phyloP scores from a whole-genome alignment of 2,329 filamentous ascomycete genomes.

The Byssoonygena ceratinophila region DNA sequence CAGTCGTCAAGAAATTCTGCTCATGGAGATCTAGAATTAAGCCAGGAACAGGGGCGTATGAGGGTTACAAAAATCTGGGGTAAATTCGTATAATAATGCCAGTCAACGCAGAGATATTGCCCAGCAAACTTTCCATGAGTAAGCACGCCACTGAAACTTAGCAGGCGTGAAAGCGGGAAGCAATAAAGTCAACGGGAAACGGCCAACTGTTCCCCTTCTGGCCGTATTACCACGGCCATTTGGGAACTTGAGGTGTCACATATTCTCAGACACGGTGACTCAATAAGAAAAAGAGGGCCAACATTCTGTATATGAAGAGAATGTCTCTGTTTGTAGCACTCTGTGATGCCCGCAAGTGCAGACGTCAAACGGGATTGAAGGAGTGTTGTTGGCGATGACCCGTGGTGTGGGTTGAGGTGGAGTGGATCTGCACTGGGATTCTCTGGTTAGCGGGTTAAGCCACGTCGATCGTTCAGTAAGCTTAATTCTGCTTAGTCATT shows the following conservation, averaged over 20 bases:
- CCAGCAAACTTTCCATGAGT: not conserved
- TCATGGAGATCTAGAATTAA: conserved; percentile 9
- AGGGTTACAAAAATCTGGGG: conserved; percentile 10
- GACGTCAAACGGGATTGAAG: not conserved
- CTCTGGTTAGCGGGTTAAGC: not conserved
- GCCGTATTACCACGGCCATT: too few relatives aligned
- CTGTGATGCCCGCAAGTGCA: too few relatives aligned
- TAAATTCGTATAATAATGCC: conserved; percentile 8
- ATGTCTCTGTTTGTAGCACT: too few relatives aligned
- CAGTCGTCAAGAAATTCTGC: not conserved
- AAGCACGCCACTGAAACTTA: conserved; percentile 1
- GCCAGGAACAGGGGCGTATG: conserved; percentile 9
- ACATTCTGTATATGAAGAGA: too few relatives aligned
- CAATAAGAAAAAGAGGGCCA: too few relatives aligned
- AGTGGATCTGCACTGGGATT: conserved; percentile 7
- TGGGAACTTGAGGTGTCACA: not conserved
- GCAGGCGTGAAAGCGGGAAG: not conserved
- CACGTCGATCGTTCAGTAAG: conserved; percentile 11
- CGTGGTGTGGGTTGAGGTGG: conserved; percentile 1
- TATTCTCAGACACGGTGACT: not conserved
- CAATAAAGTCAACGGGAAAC: not conserved
- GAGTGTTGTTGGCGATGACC: too few relatives aligned
- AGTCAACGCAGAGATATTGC: not conserved
- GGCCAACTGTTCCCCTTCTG: too few relatives aligned
- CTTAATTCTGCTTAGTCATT: conserved; percentile 10